phyloP scores from a whole-genome alignment of 805 yeast species.

The Yamadazyma paraphyllophila region DNA sequence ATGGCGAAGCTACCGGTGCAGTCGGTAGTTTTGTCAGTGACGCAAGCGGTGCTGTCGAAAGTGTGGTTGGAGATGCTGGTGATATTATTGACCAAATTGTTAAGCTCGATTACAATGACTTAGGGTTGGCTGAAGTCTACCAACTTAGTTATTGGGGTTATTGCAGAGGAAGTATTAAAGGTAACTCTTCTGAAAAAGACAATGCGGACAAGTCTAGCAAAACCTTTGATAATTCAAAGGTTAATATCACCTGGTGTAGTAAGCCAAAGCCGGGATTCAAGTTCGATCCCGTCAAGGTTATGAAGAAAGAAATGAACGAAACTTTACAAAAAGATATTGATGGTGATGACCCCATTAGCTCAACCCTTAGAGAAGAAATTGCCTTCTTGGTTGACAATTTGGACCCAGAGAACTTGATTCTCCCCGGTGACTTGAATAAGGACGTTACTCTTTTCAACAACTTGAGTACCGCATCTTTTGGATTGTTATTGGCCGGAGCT shows the following conservation, averaged over 20 bases:
- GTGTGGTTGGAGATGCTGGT: conserved; percentile 3
- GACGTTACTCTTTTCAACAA: conserved; percentile 45
- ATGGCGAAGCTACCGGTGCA: background rate
- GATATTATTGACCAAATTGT: conserved; percentile 15
- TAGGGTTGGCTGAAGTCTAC: conserved; percentile 43
- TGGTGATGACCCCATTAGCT: conserved; percentile 25
- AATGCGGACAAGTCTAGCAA: conserved; percentile 7
- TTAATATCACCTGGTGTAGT: conserved; percentile 50
- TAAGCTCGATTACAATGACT: conserved; percentile 20
- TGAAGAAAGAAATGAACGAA: conserved; percentile 32
- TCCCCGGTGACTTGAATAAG: conserved; percentile 55
- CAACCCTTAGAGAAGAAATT: conserved; percentile 21
- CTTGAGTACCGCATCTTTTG: conserved; percentile 58
- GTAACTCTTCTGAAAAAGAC: conserved; percentile 2
- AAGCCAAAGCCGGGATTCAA: conserved; percentile 53
- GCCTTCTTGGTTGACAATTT: conserved; percentile 22
- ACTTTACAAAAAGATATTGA: conserved; percentile 22
- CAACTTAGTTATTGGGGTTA: conserved; percentile 44
- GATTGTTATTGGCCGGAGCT: conserved; percentile 29
- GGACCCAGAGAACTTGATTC: conserved; percentile 30
- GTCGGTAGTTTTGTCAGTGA: background rate
- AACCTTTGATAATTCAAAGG: conserved; percentile 27
- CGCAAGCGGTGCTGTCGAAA: conserved; percentile 11
- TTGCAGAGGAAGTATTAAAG: conserved; percentile 30
- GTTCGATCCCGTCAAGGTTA: conserved; percentile 49